phyloP scores from a whole-genome alignment of 257 asterid genomes.

The Solanum sparsipilum region DNA sequence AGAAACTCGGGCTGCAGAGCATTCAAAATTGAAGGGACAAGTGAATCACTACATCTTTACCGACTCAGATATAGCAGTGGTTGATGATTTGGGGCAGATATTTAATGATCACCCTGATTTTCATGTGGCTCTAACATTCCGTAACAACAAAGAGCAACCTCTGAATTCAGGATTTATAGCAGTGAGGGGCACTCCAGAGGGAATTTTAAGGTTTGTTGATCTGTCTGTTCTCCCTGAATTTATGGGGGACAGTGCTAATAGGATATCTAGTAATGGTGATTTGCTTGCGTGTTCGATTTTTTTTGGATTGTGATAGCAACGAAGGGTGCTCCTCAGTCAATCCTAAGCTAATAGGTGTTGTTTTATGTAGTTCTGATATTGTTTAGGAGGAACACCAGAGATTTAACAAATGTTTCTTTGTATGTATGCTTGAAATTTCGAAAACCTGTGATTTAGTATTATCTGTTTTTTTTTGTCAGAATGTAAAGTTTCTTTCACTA shows the following conservation, averaged over 20 bases:
- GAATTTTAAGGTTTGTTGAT: constrained; percentile 54
- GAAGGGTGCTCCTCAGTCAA: background rate
- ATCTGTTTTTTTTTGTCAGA: background rate
- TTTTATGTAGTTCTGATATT: background rate
- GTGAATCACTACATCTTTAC: constrained; percentile 67
- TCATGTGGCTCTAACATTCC: constrained; percentile 85
- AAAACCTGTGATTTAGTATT: background rate
- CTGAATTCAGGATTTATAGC: constrained; percentile 94
- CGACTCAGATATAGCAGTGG: constrained; percentile 86
- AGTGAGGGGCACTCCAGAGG: constrained; percentile 73
- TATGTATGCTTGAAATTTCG: background rate
- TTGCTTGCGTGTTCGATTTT: background rate
- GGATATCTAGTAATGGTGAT: background rate
- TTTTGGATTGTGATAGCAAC: background rate
- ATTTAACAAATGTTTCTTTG: background rate
- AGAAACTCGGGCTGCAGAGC: constrained; percentile 44
- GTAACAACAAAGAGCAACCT: constrained; percentile 93
- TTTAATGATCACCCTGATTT: constrained; percentile 53
- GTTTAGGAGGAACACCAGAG: background rate
- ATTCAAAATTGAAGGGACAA: constrained; percentile 31
- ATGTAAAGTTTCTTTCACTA: background rate
- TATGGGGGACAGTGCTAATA: background rate
- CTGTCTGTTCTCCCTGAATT: background rate
- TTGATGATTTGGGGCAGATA: constrained; percentile 56
- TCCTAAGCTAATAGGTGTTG: background rate